These are phyloP conservation scores for Beauveria asiatica DNA, from an alignment of 2,329 filamentous ascomycete species.

Conservation along the genomic window DNA sequence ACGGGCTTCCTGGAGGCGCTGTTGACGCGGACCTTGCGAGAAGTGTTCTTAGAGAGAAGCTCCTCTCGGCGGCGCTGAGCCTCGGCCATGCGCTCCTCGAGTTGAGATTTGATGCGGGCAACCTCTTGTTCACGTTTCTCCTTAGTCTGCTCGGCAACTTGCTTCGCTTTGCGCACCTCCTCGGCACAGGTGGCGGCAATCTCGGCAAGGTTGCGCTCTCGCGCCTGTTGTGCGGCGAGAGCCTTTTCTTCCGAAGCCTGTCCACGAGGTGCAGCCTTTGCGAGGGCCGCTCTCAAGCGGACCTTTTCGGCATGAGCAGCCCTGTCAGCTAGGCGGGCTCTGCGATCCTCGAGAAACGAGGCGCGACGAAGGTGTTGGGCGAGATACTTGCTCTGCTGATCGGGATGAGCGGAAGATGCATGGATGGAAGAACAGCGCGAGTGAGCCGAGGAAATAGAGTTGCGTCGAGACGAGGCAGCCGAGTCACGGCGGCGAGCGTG, in stretches of 20 bases:
- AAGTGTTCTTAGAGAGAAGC: slow-evolving; percentile 46
- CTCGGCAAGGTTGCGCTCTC: slow-evolving; percentile 73
- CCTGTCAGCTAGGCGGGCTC: slow-evolving; percentile 68
- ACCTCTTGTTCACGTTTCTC: slow-evolving; percentile 70
- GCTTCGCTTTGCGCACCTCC: slow-evolving; percentile 74
- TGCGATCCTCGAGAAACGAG: slow-evolving; percentile 72
- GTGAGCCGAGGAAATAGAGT: slow-evolving; percentile 69
- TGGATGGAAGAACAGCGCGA: slow-evolving; percentile 57
- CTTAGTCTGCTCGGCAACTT: slow-evolving; percentile 73
- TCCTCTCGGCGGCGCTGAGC: slow-evolving; percentile 64
- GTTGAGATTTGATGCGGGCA: slow-evolving; percentile 59
- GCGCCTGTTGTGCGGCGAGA: slow-evolving; percentile 66
- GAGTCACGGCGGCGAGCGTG: slow-evolving; percentile 64
- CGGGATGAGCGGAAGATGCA: slow-evolving; percentile 42
- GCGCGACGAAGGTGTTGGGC: slow-evolving; percentile 72
- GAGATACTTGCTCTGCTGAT: slow-evolving; percentile 66
- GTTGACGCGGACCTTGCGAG: slow-evolving; percentile 44
- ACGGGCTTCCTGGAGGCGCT: slow-evolving; percentile 45
- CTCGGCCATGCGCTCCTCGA: slow-evolving; percentile 73
- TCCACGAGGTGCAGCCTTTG: slow-evolving; percentile 59
- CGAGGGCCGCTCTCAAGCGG: slow-evolving; percentile 63
- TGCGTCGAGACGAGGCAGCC: slow-evolving; percentile 68
- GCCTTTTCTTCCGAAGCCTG: slow-evolving; percentile 67
- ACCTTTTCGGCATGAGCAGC: slow-evolving; percentile 80
- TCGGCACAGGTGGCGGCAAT: slow-evolving; percentile 75